Evolutionary conservation across 345 rosid species (phyloP), one percentile per base, ranked within the genome.

Genomic region (Cardamine resedifolia): DNA sequence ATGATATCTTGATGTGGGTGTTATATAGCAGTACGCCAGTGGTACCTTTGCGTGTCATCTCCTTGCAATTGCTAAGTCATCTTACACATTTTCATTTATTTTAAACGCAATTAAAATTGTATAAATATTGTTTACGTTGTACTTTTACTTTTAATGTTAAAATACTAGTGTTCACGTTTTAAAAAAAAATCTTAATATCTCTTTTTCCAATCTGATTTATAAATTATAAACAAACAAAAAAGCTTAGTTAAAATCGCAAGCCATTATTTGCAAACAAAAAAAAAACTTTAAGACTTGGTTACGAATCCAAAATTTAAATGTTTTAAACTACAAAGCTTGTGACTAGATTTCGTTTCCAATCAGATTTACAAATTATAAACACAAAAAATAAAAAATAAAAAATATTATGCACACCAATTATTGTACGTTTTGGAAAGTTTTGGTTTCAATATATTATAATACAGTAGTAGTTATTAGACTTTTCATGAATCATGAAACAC

Each of bases 401-500:
- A n/a, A n/a, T n/a, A n/a, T n/a, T n/a, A 43, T 10, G 53, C 10
- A 63, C 26, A 28, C 55, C 24, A 41, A 38, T 12, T n/a, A 55
- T 55, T 12, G 31, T 19, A 27, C 41, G 30, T 41, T 55, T 43
- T 19, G 41, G 12, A 38, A 53, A 51, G 31, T 30, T 55, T 7
- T 57, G 4, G 64, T 24, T 41, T n/a, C 18, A 6, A 28, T 26
- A 26, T 60, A 28, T 16, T 27, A 11, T 41, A 48, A 23, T 31
- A 16, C 28, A n/a, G n/a, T 26, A 48, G 6, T 48, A 19, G 20
- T 16, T 34, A 36, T 18, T 36, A 7, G 28, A 34, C 14, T 34
- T 71, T 61, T n/a, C n/a, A n/a, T n/a, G n/a, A n/a, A n/a, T 38
- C 53, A 43, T 1, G 53, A 71, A 61, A 71, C 69, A 61, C 68